phyloP scores from a whole-genome alignment of 2,329 filamentous ascomycete species.

The Pestalotiopsis fici region DNA sequence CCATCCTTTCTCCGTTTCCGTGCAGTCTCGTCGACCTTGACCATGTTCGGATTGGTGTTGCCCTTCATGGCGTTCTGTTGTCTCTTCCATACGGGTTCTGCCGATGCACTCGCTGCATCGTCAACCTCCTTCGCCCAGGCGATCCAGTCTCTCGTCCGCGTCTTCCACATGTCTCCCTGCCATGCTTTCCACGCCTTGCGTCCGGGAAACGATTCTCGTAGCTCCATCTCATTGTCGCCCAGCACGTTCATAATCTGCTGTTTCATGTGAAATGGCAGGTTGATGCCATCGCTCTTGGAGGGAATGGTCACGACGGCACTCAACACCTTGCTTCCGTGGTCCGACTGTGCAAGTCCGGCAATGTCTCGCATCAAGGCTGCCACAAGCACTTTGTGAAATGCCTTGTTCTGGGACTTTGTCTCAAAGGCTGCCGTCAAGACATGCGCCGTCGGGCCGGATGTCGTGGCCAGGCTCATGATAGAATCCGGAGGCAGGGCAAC shows the following conservation, averaged over 20 bases:
- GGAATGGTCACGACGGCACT: conserved; percentile 51
- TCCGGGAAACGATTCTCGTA: conserved; percentile 56
- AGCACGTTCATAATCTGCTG: conserved; percentile 54
- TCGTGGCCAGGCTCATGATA: conserved; percentile 65
- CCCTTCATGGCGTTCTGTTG: conserved; percentile 8
- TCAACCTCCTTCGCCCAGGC: conserved; percentile 56
- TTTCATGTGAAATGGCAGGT: conserved; percentile 59
- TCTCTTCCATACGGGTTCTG: conserved; percentile 35
- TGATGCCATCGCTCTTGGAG: conserved; percentile 47
- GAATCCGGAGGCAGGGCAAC: conserved; percentile 56
- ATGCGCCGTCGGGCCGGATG: conserved; percentile 49
- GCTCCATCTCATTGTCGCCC: conserved; percentile 45
- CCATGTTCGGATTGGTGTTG: conserved; percentile 8
- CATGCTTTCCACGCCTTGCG: conserved; percentile 58
- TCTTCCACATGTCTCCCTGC: conserved; percentile 60
- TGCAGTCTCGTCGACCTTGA: conserved; percentile 8
- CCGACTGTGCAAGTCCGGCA: conserved; percentile 47
- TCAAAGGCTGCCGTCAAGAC: conserved; percentile 53
- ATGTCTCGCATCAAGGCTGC: conserved; percentile 46
- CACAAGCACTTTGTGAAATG: conserved; percentile 58
- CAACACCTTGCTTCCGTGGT: conserved; percentile 53
- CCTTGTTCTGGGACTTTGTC: conserved; percentile 47
- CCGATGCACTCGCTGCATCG: conserved; percentile 27
- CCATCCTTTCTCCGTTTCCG: conserved; percentile 2
- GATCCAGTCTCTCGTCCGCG: conserved; percentile 55